Evolutionary conservation across 1,284 basidiomycete genomes (phyloP).

Genomic region (Apiotrichum domesticum): DNA sequence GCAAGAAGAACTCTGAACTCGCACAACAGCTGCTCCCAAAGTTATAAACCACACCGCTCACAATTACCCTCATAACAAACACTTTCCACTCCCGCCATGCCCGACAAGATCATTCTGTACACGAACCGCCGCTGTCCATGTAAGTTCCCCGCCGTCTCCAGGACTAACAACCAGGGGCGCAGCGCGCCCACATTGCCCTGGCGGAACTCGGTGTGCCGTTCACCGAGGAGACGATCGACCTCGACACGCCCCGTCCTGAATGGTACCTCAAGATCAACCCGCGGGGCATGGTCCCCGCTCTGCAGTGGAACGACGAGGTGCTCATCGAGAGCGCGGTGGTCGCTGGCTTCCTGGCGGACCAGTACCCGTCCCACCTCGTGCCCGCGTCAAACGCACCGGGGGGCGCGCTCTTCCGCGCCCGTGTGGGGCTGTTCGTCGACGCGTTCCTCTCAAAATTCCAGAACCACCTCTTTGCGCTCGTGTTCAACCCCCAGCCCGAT

Average conservation of each 20-base stretch:
- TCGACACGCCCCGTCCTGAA: constrained; percentile 8
- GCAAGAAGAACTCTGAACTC: no score
- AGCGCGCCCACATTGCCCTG: constrained; percentile 11
- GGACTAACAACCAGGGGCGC: constrained; percentile 2
- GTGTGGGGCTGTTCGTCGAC: constrained; percentile 7
- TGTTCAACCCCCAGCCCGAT: not conserved
- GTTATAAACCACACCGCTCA: no score
- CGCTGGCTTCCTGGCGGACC: constrained; percentile 9
- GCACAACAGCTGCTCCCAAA: no score
- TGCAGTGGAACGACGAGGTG: constrained; percentile 5
- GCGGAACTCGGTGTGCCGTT: constrained; percentile 6
- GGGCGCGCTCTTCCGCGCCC: constrained; percentile 8
- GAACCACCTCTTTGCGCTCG: constrained; percentile 2
- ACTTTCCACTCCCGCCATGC: not conserved
- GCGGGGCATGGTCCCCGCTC: constrained; percentile 9
- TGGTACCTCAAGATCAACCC: constrained; percentile 14
- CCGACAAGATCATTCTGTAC: constrained; percentile 7
- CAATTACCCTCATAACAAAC: no score
- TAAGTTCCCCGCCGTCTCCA: not conserved
- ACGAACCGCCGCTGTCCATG: constrained; percentile 9
- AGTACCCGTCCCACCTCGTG: constrained; percentile 8
- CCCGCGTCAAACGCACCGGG: not conserved
- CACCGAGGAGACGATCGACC: constrained; percentile 10
- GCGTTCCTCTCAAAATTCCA: constrained; percentile 9
- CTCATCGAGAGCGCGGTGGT: constrained; percentile 9